Conservation (phyloP, 371 early-diverging fungal genomes). For the Parasitella parasitica region DNA sequence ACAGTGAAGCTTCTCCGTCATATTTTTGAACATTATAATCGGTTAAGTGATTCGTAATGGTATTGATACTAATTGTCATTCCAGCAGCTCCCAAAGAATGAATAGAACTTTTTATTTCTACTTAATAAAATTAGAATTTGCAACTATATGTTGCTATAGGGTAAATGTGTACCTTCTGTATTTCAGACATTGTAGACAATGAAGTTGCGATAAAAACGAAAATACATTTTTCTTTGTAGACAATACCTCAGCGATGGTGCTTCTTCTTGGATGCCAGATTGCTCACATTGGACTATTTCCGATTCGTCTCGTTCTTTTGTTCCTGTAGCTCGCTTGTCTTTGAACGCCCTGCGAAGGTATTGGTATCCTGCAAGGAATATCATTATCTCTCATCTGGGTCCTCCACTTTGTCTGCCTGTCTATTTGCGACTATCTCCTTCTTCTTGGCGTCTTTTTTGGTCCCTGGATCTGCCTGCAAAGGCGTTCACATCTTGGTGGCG, state of each 20-base stretch:
- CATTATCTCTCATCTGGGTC: not conserved
- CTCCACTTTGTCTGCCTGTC: not conserved
- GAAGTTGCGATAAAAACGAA: too few species aligned
- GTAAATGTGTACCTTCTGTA: not conserved
- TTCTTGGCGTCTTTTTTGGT: not conserved
- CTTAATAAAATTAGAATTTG: not conserved
- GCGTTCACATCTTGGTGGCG: too few species aligned
- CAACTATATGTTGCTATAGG: not conserved
- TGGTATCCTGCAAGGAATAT: not conserved
- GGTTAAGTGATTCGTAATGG: slow-evolving; percentile 4
- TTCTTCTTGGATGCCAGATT: not conserved
- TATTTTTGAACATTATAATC: slow-evolving; percentile 3
- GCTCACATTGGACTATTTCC: not conserved
- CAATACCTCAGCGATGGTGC: too few species aligned
- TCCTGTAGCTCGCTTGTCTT: not conserved
- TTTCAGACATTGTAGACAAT: too few species aligned
- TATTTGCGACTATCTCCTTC: not conserved
- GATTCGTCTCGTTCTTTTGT: not conserved
- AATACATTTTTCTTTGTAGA: too few species aligned
- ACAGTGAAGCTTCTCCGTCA: slow-evolving; percentile 3
- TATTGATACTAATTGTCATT: not conserved
- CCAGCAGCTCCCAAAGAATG: not conserved
- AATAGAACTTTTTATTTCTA: not conserved
- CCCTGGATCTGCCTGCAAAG: not conserved
- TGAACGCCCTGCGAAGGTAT: not conserved